Percentiles rank a stretch among this genome's conserved stretches.
These are phyloP conservation scores for Sporothrix pseudoabietina DNA, from an alignment of 2,329 filamentous ascomycete genomes.

Conservation along the genomic window DNA sequence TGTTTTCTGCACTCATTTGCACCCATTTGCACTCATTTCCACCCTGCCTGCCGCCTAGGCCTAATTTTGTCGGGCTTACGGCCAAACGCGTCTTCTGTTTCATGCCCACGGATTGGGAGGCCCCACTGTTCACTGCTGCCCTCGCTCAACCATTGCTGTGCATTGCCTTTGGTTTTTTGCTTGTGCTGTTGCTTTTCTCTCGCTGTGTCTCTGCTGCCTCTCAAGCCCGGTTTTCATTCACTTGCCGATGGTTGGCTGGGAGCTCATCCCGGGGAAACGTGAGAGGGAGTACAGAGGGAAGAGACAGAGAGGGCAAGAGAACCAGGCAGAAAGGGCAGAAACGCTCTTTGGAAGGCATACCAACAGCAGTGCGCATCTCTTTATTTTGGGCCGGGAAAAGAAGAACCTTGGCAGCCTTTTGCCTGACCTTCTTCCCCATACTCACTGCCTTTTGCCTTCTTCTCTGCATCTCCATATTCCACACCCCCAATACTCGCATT, in stretches of 20 bases:
- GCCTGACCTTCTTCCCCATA: background rate
- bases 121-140: constrained; percentile 26
- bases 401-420: background rate
- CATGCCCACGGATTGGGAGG: constrained; percentile 29
- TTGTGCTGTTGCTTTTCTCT: background rate
- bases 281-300: constrained; percentile 1
- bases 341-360: background rate
- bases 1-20: background rate
- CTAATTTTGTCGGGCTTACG: constrained; percentile 28
- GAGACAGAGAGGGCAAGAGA: background rate
- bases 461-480: background rate
- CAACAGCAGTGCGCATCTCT: background rate
- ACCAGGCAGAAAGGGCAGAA: background rate
- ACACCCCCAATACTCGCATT: constrained; percentile 9
- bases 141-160: constrained; percentile 15
- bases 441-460: background rate
- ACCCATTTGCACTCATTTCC: constrained; percentile 13
- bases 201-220: background rate
- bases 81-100: constrained; percentile 35
- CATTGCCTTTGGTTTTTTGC: background rate
- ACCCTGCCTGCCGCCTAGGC: constrained; percentile 25
- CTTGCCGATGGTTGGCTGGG: constrained; percentile 28
- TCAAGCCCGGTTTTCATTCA: constrained; percentile 17
- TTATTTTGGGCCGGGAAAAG: constrained; percentile 23
- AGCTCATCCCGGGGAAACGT: background rate